These are phyloP conservation scores for Boletus huronensis DNA, from an alignment of 768 basidiomycete genomes.

Conservation along the genomic window DNA sequence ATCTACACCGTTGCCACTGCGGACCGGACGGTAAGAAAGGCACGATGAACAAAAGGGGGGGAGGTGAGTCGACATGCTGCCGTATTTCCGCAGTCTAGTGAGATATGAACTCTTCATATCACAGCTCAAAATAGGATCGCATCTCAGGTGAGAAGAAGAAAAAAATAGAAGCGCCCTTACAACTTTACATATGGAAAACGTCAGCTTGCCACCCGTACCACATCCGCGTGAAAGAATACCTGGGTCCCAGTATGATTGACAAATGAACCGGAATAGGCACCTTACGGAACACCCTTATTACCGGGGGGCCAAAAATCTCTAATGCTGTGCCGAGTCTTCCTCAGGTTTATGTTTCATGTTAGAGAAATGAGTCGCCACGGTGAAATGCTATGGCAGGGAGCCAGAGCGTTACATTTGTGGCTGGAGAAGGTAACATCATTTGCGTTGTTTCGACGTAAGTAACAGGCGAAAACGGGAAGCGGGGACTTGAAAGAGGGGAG, in stretches of 20 bases:
- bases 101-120: constrained; percentile 10
- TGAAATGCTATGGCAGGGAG: background rate
- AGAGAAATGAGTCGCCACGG: constrained; percentile 8
- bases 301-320: constrained; percentile 19
- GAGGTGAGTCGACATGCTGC: constrained; percentile 6
- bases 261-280: constrained; percentile 6
- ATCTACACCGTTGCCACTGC: background rate
- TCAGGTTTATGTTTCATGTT: constrained; percentile 7
- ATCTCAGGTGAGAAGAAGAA: constrained; percentile 12
- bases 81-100: constrained; percentile 3
- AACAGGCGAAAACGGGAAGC: background rate
- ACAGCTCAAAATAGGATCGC: constrained; percentile 5
- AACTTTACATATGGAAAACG: constrained; percentile 8
- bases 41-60: background rate
- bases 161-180: constrained; percentile 1
- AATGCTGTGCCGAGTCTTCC: constrained; percentile 23
- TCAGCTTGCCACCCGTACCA: constrained; percentile 10
- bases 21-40: background rate
- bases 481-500: background rate
- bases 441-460: background rate
- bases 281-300: constrained; percentile 20
- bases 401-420: background rate
- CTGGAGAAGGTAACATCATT: background rate
- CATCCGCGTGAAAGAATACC: constrained; percentile 2
- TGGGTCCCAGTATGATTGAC: background rate